phyloP scores from a whole-genome alignment of 176 grass and related monocot species.

The Oryza nivara region DNA sequence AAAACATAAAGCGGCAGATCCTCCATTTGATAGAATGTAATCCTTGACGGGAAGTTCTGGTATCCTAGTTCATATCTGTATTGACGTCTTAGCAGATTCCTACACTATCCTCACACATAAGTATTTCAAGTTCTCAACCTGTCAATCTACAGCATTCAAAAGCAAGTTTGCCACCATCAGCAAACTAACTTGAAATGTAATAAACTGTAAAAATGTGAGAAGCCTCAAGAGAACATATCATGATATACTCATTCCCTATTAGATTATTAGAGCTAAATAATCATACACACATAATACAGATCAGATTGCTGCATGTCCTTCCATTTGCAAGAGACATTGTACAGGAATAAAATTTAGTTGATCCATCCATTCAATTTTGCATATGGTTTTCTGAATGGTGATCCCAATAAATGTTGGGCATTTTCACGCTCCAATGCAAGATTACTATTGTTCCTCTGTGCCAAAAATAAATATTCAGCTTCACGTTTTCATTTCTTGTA shows the following conservation, averaged over 20 bases:
- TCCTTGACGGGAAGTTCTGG: not conserved
- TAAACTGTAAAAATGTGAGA: not conserved
- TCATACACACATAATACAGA: not conserved
- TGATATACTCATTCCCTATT: not conserved
- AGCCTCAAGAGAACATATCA: not conserved
- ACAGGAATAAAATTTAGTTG: not conserved
- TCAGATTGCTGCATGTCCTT: constrained; percentile 1
- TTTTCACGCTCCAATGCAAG: not conserved
- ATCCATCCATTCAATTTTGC: not conserved
- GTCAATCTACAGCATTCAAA: not conserved
- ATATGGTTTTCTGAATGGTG: not conserved
- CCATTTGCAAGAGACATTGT: not conserved
- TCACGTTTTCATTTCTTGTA: too few relatives aligned
- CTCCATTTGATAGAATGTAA: not conserved
- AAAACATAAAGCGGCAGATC: not conserved
- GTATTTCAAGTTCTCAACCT: not conserved
- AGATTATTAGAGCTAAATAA: not conserved
- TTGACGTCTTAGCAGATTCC: constrained; percentile 1
- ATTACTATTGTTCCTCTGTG: not conserved
- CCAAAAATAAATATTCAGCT: too few relatives aligned
- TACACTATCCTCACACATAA: not conserved
- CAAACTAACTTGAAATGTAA: not conserved
- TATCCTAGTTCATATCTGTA: not conserved
- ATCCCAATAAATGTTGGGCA: not conserved
- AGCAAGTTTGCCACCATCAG: not conserved